Evolutionary conservation across 164 flowering plant species (phyloP).

Genomic region (Taxillus chinensis): DNA sequence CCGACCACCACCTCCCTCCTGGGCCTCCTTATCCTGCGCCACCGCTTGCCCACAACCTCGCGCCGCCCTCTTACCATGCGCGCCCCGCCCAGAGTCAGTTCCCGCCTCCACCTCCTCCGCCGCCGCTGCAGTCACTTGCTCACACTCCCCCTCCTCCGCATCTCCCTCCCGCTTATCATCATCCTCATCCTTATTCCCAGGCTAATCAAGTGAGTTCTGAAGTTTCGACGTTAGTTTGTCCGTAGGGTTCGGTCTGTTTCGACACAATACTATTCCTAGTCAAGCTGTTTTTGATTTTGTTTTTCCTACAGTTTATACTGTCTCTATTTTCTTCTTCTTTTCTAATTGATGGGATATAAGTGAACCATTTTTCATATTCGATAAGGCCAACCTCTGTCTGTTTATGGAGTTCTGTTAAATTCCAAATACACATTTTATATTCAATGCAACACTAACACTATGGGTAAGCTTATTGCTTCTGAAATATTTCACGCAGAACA

Average conservation of each 20-base stretch:
- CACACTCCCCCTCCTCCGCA: constrained; percentile 14
- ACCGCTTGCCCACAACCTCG: constrained; percentile 2
- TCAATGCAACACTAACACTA: no score
- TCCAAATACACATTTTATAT: no score
- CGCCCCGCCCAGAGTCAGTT: constrained; percentile 20
- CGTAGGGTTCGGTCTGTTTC: neutral
- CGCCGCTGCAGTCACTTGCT: constrained; percentile 6
- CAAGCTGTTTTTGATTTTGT: neutral
- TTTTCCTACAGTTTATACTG: neutral
- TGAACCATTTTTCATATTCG: no score
- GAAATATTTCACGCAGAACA: no score
- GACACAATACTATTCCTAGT: neutral
- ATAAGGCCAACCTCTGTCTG: no score
- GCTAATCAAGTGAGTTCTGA: constrained; percentile 18
- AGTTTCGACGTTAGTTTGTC: neutral
- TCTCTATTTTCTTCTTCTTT: no score
- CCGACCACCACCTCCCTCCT: constrained; percentile 16
- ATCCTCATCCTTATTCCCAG: constrained; percentile 34
- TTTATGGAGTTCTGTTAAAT: no score
- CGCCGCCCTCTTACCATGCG: constrained; percentile 16
- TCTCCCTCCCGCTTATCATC: constrained; percentile 14
- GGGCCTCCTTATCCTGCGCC: constrained; percentile 20
- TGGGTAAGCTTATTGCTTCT: no score
- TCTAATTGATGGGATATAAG: no score
- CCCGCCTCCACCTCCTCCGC: constrained; percentile 26